phyloP scores from a whole-genome alignment of 768 basidiomycete species.

The Mycena haematopus region DNA sequence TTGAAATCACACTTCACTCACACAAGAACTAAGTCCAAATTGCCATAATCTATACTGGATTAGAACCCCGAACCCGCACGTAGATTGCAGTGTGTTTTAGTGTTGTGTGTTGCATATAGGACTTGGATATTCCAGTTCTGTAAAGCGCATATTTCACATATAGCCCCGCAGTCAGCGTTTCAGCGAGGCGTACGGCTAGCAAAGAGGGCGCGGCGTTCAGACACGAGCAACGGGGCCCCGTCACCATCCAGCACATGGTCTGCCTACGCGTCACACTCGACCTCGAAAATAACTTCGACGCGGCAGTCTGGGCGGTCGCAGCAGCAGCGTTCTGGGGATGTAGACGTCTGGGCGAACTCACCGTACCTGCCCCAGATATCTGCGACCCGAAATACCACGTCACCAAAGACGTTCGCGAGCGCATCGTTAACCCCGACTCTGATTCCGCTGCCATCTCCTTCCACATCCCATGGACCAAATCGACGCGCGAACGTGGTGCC shows the following conservation, averaged over 20 bases:
- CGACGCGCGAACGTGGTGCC: constrained; percentile 28
- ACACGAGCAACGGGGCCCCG: constrained; percentile 10
- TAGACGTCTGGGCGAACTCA: constrained; percentile 15
- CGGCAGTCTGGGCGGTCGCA: constrained; percentile 44
- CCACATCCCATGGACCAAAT: constrained; percentile 42
- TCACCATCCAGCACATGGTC: constrained; percentile 42
- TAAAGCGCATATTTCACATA: too few relatives aligned
- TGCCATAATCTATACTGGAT: too few relatives aligned
- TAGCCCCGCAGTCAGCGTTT: too few relatives aligned
- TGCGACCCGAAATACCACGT: not conserved
- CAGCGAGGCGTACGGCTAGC: not conserved
- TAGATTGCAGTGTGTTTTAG: too few relatives aligned
- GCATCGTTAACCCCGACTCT: not conserved
- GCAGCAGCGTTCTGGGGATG: constrained; percentile 44
- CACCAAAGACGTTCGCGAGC: not conserved
- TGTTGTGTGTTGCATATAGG: too few relatives aligned
- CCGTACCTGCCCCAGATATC: not conserved
- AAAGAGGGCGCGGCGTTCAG: not conserved
- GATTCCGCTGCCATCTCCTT: constrained; percentile 20
- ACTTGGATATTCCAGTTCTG: too few relatives aligned
- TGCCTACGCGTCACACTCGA: constrained; percentile 32
- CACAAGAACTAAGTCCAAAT: too few relatives aligned
- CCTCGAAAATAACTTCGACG: constrained; percentile 35
- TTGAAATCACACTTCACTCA: too few relatives aligned
- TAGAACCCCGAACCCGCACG: too few relatives aligned